A percentile compares a stretch with the other conserved stretches of the same genome.
Evolutionary conservation across 2,329 filamentous ascomycete species (phyloP).

Genomic region (Botrytis hyacinthi): DNA sequence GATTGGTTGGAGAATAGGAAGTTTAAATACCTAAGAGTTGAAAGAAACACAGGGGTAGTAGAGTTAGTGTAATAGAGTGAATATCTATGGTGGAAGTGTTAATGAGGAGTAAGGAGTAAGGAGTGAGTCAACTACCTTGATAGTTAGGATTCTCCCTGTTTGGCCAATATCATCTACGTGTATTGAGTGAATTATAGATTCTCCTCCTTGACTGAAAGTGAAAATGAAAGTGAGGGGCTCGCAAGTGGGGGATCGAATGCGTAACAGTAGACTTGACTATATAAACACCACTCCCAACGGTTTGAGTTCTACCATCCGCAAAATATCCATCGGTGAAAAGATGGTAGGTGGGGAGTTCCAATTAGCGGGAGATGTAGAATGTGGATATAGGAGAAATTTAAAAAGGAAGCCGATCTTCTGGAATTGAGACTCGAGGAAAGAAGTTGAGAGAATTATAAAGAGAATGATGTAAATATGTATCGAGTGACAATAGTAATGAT

Average conservation of each 20-base stretch:
- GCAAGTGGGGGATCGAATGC: no score
- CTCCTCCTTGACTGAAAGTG: no score
- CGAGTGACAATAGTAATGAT: no score
- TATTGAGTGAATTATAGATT: background rate
- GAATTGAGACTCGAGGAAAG: background rate
- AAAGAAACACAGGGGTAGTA: background rate
- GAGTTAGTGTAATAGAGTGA: background rate
- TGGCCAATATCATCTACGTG: background rate
- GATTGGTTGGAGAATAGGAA: background rate
- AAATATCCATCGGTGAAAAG: rapidly evolving
- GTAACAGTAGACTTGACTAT: no score
- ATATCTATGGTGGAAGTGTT: background rate
- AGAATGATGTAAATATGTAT: no score
- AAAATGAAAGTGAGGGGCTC: no score
- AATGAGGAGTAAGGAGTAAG: background rate
- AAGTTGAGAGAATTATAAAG: no score
- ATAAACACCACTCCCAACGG: background rate
- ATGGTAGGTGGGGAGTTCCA: no score
- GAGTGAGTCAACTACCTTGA: background rate
- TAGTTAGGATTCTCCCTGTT: background rate
- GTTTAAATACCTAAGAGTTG: background rate
- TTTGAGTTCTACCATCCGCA: background rate
- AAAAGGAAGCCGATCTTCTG: no score
- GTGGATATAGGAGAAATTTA: no score
- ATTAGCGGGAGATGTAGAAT: no score